Evolutionary conservation across 1,284 basidiomycete species (phyloP), one percentile per base, ranked within the genome.

Genomic region (Lignosus rhinocerotis): DNA sequence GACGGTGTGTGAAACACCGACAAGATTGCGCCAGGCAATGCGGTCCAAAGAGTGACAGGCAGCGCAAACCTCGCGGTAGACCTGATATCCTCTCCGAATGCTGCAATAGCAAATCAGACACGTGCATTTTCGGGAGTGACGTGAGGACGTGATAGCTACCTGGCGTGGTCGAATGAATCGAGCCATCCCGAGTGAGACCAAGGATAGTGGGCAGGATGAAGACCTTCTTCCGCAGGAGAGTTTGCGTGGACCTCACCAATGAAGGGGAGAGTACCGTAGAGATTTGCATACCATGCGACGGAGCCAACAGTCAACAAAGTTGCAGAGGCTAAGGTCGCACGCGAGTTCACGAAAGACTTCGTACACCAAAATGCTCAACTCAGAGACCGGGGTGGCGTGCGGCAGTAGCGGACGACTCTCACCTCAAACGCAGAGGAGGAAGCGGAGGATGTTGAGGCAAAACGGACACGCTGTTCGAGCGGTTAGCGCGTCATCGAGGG

Each of bases 11-110:
- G 95, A 98, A 59, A 98, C 94, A 72, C 95, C 97, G 67, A 99
- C 97, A 60, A 99, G 82, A 81, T 99, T 99, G 73, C 97, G 93
- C 97, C 97, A 99, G 62, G 97, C 97, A 73, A 99, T 96, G 70
- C 97, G 94, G 81, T 99, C 94, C 60, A 99, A 88, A 48, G 97
- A 99, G 78, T 99, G 97, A 79, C 97, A 99, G 16, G 97, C 93
- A 6, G 96, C 92, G 76, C 97, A 99, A 59, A 99, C 97, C 80
- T 99, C 96, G 61, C 95, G 93, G 83, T 99, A 99, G 52, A 99
- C 97, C 77, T 94, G 92, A 83, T 97, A 99, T 32, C 97, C 97
- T 73, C 97, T 89, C 71, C 97, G 94, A 73, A 99, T 98, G 73
- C 94, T 96, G 66, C 19, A 53, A 46, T 45, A 55, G 56, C 46